A percentile compares a stretch with the other conserved stretches of the same genome.
phyloP scores from a whole-genome alignment of 2,329 filamentous ascomycete genomes.

The Ceratocystis smalleyi region DNA sequence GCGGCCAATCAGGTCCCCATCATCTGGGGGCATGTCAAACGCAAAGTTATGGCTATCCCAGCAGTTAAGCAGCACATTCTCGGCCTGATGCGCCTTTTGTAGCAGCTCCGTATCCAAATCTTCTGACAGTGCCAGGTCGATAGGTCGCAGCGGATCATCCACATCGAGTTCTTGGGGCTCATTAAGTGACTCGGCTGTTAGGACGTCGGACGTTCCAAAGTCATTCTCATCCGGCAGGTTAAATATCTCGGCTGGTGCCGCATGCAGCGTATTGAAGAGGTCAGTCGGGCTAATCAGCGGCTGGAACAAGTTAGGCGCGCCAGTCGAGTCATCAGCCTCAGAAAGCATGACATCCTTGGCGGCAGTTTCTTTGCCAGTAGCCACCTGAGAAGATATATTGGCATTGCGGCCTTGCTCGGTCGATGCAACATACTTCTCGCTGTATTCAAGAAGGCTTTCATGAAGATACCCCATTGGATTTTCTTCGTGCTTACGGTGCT shows the following conservation, averaged over 20 bases:
- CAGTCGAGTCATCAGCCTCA: neutral
- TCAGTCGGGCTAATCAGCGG: constrained; percentile 7
- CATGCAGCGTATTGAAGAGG: constrained; percentile 7
- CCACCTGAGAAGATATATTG: constrained; percentile 16
- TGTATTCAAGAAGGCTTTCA: constrained; percentile 32
- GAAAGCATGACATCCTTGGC: neutral
- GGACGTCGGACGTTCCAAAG: constrained; percentile 1
- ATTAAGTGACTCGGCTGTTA: constrained; percentile 13
- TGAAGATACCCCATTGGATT: constrained; percentile 38
- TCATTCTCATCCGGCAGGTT: neutral
- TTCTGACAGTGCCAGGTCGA: neutral
- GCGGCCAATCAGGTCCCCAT: constrained; percentile 9
- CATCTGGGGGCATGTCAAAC: neutral
- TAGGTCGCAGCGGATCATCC: neutral
- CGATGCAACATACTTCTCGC: constrained; percentile 20
- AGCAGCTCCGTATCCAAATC: constrained; percentile 9
- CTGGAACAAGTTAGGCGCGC: neutral
- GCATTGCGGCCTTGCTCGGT: constrained; percentile 20
- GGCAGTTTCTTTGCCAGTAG: neutral
- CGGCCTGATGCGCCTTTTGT: constrained; percentile 2
- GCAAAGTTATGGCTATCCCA: neutral
- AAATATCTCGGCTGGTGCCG: constrained; percentile 10
- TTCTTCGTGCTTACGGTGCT: constrained; percentile 41
- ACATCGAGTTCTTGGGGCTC: constrained; percentile 9
- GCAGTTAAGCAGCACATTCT: neutral